Evolutionary conservation across 169 alveolate species (phyloP).

Genomic region (Miamiensis avidus): DNA sequence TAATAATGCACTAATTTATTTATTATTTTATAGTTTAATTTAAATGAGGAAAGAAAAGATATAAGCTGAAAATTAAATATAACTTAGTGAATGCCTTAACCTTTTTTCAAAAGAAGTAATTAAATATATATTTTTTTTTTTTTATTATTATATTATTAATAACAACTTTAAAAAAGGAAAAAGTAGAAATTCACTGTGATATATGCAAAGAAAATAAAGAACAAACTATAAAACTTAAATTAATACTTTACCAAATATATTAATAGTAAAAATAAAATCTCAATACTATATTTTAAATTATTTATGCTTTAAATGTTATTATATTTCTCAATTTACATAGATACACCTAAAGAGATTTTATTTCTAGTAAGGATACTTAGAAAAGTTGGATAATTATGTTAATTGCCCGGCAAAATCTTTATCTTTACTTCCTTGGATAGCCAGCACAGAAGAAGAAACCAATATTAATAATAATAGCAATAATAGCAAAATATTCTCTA

Average conservation of each 20-base stretch:
- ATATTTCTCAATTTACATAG: neutral
- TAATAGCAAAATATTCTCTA: no score
- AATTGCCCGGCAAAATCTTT: conserved; percentile 17
- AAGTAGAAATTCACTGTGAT: conserved; percentile 26
- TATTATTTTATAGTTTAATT: neutral
- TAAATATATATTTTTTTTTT: no score
- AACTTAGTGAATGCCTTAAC: neutral
- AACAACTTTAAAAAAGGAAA: neutral
- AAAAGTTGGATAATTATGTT: conserved; percentile 27
- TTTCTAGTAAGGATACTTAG: conserved; percentile 20
- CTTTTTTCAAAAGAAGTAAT: neutral
- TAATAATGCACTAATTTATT: neutral
- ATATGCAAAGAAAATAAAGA: conserved; percentile 6
- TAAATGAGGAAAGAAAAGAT: neutral
- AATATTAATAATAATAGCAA: no score
- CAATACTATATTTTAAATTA: no score
- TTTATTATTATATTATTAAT: no score
- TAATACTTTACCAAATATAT: conserved; percentile 20
- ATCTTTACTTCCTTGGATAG: neutral
- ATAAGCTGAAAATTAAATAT: neutral
- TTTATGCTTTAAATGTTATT: no score
- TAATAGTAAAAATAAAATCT: neutral
- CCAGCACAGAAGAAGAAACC: conserved; percentile 3
- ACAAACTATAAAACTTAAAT: neutral
- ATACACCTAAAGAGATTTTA: conserved; percentile 28